These are phyloP conservation scores for Arthrobotrys iridis DNA, from an alignment of 2,329 filamentous ascomycete species.

Conservation along the genomic window DNA sequence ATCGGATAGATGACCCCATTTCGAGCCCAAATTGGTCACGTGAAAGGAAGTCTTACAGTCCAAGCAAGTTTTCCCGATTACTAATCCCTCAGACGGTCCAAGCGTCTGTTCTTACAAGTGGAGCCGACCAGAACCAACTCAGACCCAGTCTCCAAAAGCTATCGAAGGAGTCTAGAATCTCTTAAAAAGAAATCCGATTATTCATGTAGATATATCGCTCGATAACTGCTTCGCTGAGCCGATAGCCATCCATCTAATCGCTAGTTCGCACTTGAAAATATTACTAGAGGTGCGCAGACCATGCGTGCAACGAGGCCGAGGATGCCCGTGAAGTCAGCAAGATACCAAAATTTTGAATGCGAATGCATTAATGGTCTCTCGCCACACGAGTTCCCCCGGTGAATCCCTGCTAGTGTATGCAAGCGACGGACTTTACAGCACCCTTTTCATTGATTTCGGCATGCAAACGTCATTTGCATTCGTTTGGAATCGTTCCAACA, in stretches of 20 bases:
- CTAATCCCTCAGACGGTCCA: background rate
- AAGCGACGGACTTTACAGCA: conserved; percentile 45
- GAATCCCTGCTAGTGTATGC: conserved; percentile 9
- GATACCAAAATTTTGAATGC: no score
- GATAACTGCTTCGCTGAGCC: background rate
- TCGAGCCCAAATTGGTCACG: no score
- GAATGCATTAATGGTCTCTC: no score
- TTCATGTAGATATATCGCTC: background rate
- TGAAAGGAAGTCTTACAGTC: background rate
- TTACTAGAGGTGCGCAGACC: no score
- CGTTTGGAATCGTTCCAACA: background rate
- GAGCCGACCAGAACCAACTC: background rate
- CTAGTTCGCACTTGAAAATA: conserved; percentile 6
- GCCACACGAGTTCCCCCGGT: conserved; percentile 21
- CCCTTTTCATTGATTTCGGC: background rate
- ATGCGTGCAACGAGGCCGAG: background rate
- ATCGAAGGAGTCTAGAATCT: background rate
- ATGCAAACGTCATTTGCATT: conserved; percentile 25
- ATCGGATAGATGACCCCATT: no score
- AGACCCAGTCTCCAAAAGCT: background rate
- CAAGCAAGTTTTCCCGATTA: conserved; percentile 12
- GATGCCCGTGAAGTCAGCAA: conserved; percentile 4
- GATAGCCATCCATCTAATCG: background rate
- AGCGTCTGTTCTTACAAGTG: background rate
- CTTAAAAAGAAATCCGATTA: no score